Evolutionary conservation across 176 grass and related monocot genomes (phyloP), one percentile per base, ranked within the genome.

Genomic region (Rhynchospora tenuis): DNA sequence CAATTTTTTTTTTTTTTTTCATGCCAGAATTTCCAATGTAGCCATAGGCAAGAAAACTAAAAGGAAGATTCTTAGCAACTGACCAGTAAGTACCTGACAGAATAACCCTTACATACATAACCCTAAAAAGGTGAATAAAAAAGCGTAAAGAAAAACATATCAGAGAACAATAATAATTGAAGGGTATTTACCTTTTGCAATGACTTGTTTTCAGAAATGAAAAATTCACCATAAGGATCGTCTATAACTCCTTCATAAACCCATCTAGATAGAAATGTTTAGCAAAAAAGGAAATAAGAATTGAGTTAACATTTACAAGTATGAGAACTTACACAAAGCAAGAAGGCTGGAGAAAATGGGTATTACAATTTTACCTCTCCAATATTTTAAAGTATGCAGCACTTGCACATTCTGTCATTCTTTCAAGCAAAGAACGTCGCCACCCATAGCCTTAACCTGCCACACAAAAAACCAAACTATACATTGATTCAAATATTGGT

Each of bases 151-250:
- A 55, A 29, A 86, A 46, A 61, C 84, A 71, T 68, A 71, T 68
- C 80, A 88, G 43, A 78, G 64, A 76, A 81, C 7, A 67, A 17
- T 54, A 62, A 17, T 52, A 24, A 57, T n/a, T 60, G n/a, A 88
- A 29, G 83, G 75, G 67, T 44, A 22, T 29, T 28, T 90, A 99
- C 96, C 92, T 99, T 99, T 62, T 87, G 88, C 81, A 99, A 82
- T 62, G 88, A 93, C 90, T 99, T 99, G 85, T 99, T 99, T 95
- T 99, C 96, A 88, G 86, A 91, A 85, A 99, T 95, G 89, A 99
- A 99, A 86, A 99, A 99, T 99, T 99, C 96, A 61, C 93, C 85
- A 20, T 99, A 95, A 86, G 96, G 96, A 43, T 99, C 96, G 80
- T 99, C 96, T 77, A 99, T 95, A 59, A 99, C 83, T 63, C 96